Conservation (phyloP, 2,329 filamentous ascomycete genomes). For the Calonectria ilicicola region DNA sequence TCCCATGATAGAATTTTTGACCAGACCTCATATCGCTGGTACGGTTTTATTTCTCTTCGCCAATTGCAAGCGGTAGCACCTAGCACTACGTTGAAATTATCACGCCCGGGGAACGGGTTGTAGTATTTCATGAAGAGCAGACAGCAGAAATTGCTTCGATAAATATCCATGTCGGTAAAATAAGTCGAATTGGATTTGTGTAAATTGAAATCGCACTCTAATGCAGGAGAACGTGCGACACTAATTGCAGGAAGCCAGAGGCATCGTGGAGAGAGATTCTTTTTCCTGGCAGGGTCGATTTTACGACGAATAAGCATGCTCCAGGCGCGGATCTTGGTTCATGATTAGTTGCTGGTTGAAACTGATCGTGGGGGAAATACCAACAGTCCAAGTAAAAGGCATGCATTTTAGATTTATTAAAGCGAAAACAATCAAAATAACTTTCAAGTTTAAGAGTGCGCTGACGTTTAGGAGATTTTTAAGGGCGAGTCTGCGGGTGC, state of each 20-base stretch:
- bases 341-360: neutral
- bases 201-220: slow-evolving; percentile 32
- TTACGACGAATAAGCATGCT: slow-evolving; percentile 6
- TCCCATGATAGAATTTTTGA: slow-evolving; percentile 29
- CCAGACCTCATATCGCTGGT: slow-evolving; percentile 30
- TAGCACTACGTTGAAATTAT: slow-evolving; percentile 15
- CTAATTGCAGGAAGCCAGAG: slow-evolving; percentile 22
- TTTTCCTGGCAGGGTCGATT: neutral
- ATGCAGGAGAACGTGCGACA: slow-evolving; percentile 11
- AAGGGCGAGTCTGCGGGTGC: neutral
- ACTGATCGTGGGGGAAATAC: neutral
- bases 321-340: neutral
- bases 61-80: slow-evolving; percentile 24
- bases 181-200: slow-evolving; percentile 35
- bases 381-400: slow-evolving; percentile 12
- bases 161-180: slow-evolving; percentile 31
- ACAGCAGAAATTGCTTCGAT: slow-evolving; percentile 21
- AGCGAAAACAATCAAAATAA: neutral
- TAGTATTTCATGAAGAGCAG: slow-evolving; percentile 17
- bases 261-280: slow-evolving; percentile 11
- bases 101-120: slow-evolving; percentile 17
- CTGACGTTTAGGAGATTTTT: neutral
- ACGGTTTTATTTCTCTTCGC: slow-evolving; percentile 29
- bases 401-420: slow-evolving; percentile 13
- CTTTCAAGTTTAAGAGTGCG: neutral